Evolutionary conservation across 1,284 basidiomycete species (phyloP).

Genomic region (Cryptococcus sp.): DNA sequence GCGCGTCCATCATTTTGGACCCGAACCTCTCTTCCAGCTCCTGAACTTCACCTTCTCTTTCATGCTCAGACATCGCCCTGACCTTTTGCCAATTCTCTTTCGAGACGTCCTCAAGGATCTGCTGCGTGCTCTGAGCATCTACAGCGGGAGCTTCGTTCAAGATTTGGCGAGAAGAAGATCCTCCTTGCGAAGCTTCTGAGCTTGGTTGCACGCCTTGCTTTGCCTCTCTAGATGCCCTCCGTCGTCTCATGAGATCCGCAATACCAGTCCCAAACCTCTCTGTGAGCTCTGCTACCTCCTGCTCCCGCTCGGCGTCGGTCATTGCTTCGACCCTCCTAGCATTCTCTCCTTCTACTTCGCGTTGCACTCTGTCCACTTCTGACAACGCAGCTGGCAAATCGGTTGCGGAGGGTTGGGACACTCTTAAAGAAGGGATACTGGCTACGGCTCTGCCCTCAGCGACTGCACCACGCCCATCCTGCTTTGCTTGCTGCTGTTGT

Average conservation of each 20-base stretch:
- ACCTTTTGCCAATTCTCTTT: conserved; percentile 62
- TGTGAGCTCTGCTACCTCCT: conserved; percentile 64
- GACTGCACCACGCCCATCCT: conserved; percentile 7
- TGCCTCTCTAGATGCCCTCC: conserved; percentile 55
- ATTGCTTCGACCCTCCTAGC: conserved; percentile 61
- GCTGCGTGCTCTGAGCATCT: conserved; percentile 6
- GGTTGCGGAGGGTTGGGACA: neutral
- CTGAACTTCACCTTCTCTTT: conserved; percentile 62
- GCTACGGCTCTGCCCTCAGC: conserved; percentile 20
- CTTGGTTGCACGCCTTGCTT: neutral
- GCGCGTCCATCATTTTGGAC: conserved; percentile 61
- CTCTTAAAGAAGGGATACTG: conserved; percentile 7
- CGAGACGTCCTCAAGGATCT: conserved; percentile 22
- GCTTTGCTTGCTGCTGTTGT: conserved; percentile 12
- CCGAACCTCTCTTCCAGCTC: conserved; percentile 72
- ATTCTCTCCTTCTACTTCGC: conserved; percentile 33
- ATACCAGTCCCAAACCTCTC: conserved; percentile 67
- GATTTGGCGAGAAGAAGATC: conserved; percentile 1
- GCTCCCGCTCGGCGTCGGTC: conserved; percentile 62
- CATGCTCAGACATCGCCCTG: conserved; percentile 62
- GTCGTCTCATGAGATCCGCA: conserved; percentile 62
- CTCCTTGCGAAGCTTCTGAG: neutral
- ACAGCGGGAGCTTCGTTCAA: neutral
- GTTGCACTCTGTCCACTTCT: conserved; percentile 16
- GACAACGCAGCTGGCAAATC: neutral